Base-by-base conservation (phyloP, 1,284 basidiomycete genomes). In the Marasmius oreades region DNA sequence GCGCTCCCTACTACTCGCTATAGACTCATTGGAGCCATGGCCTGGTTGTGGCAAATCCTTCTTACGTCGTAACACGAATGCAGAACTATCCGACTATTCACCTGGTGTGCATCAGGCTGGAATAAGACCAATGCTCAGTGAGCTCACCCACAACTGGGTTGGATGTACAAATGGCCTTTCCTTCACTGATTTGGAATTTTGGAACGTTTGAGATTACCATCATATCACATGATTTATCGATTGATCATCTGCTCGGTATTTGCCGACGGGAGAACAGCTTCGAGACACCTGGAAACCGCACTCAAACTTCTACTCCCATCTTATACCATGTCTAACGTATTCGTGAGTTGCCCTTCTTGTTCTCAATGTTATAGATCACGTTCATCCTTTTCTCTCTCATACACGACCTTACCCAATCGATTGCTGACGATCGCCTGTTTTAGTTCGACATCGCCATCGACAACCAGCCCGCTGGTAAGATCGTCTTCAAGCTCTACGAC, bases 361-460 rank as follows among this genome's bases (percentile, higher is more conserved):
- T 42, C 11, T 34, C 43, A 33, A 3, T 51, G 24, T 50, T 20
- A n/a, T 12, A 12, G 24, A 16, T 12, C 24, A 31, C 3, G 47
- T 24, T 16, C 24, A 14, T 23, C 28, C 4, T 4, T 14, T 23
- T 14, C 28, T 24, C 16, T 33, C n/a, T 26, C 23, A 33, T 24
- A 14, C 1, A 16, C 10, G 10, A 28, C 26, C 28, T 24, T 28
- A 3, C 3, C 23, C 5, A 26, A 26, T 43, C 14, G 8, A 23
- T 52, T 4, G 7, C 39, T 45, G 43, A 18, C 28, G 8, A 14
- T 8, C 18, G 11, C 11, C 18, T 31, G 14, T n/a, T 28, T 10
- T 47, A 90, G 86, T 95, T 97, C 67, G 92, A 97, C 67, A 77
- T 94, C 63, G 76, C 84, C 8, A 90, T 96, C 65, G 83, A 86